Evolutionary conservation across 2,329 filamentous ascomycete species (phyloP), one percentile per base, ranked within the genome.

Genomic region (Fusarium guadeloupense): DNA sequence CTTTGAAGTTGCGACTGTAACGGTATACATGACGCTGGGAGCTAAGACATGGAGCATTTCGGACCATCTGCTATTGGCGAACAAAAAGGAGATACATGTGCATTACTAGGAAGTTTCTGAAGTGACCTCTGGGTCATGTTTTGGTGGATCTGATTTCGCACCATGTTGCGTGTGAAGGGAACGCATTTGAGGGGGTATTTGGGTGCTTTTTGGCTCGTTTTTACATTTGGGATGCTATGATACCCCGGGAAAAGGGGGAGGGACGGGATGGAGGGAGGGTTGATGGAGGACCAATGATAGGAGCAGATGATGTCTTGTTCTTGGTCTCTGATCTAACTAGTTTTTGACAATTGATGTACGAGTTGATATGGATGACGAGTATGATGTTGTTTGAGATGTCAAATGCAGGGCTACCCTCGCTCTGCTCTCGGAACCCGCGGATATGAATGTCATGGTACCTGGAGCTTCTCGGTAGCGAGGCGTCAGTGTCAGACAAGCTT

Each of bases 21-120:
- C 62, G 62, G 67, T 72, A 67, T 72, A 70, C 46, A 70, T 61
- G 45, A 63, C 45, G 55, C 40, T 58, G 50, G 54, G 49, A 59
- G 28, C 46, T 45, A 61, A 54, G 42, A 65, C 53, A 65, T 57
- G 51, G 61, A 56, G 49, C 59, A 69, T 62, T 58, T 69, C 52
- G 52, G 34, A 44, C n/a, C 20, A 45, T 53, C 35, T 42, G 55
- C 47, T 41, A 20, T 48, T 47, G 52, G 49, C 38, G 40, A 62
- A 63, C 25, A 39, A 46, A 50, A 54, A 39, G 48, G 55, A 53
- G 16, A 53, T 55, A 38, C 31, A 61, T 61, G 50, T 67, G 58
- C 66, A 66, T 65, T 69, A 67, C 49, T 59, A 59, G 66, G 46
- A 58, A 49, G 51, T 49, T 65, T 51, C 51, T 54, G 54, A 64